These are phyloP conservation scores for Suhomyces anneliseae DNA, from an alignment of 1,139 yeast species.

Conservation along the genomic window DNA sequence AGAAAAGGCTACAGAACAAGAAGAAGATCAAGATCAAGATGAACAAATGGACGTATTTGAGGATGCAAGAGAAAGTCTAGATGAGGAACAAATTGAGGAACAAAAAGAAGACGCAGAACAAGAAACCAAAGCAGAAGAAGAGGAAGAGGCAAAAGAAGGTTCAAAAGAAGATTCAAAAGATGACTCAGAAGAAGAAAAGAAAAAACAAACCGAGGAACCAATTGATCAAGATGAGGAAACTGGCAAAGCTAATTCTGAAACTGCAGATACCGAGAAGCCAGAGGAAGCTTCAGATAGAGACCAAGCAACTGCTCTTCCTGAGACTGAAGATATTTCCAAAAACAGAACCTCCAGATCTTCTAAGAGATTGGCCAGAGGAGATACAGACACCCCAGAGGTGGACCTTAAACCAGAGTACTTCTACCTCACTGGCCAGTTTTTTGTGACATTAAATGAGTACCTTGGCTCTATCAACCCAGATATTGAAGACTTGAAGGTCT, in stretches of 20 bases:
- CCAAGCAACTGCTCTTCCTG: not conserved
- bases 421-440: conserved; percentile 25
- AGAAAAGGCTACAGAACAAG: conserved; percentile 10
- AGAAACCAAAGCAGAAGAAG: not conserved
- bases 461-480: conserved; percentile 9
- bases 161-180: conserved; percentile 18
- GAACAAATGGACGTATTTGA: conserved; percentile 23
- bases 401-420: conserved; percentile 26
- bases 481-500: conserved; percentile 7
- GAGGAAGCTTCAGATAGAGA: not conserved
- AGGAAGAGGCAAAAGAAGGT: conserved; percentile 12
- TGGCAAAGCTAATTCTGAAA: not conserved
- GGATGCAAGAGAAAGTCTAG: not conserved
- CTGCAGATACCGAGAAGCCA: not conserved
- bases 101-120: conserved; percentile 5
- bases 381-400: conserved; percentile 21
- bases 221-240: not conserved
- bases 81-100: conserved; percentile 6
- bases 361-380: conserved; percentile 35
- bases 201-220: not conserved
- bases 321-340: not conserved
- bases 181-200: not conserved
- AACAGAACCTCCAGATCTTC: conserved; percentile 35
- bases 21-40: conserved; percentile 12
- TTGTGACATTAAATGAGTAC: conserved; percentile 21